These are phyloP conservation scores for Cymbidium sinense DNA, from an alignment of 106 monocot genomes.

Conservation along the genomic window DNA sequence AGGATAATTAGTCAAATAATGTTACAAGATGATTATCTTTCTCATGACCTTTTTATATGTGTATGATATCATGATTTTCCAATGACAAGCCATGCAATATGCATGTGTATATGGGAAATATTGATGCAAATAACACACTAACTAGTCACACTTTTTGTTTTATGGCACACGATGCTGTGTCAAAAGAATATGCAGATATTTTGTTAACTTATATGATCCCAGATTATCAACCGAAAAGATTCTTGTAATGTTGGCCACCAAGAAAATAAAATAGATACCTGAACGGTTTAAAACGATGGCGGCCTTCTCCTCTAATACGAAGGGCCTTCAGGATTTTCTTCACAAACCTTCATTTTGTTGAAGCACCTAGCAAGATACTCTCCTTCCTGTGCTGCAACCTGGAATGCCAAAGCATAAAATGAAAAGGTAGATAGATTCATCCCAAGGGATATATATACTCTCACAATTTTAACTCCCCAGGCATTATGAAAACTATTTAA, in stretches of 20 bases:
- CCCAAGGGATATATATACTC: background rate
- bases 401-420: background rate
- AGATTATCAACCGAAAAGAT: background rate
- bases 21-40: too few relatives aligned
- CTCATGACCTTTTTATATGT: too few relatives aligned
- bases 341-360: slow-evolving; percentile 28
- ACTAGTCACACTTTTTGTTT: too few relatives aligned
- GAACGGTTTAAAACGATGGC: slow-evolving; percentile 40
- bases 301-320: slow-evolving; percentile 29
- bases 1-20: too few relatives aligned
- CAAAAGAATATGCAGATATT: too few relatives aligned
- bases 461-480: too few relatives aligned
- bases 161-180: too few relatives aligned
- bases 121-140: too few relatives aligned
- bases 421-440: background rate
- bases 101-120: too few relatives aligned
- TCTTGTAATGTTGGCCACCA: background rate
- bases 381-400: slow-evolving; percentile 56
- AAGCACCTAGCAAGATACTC: slow-evolving; percentile 45
- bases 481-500: background rate
- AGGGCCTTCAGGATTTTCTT: slow-evolving; percentile 25
- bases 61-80: too few relatives aligned
- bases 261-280: slow-evolving; percentile 11
- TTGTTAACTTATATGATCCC: too few relatives aligned
- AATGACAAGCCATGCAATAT: too few relatives aligned